Evolutionary conservation across 2,329 filamentous ascomycete species (phyloP), one percentile per base, ranked within the genome.

Genomic region (Orbilia javanica): DNA sequence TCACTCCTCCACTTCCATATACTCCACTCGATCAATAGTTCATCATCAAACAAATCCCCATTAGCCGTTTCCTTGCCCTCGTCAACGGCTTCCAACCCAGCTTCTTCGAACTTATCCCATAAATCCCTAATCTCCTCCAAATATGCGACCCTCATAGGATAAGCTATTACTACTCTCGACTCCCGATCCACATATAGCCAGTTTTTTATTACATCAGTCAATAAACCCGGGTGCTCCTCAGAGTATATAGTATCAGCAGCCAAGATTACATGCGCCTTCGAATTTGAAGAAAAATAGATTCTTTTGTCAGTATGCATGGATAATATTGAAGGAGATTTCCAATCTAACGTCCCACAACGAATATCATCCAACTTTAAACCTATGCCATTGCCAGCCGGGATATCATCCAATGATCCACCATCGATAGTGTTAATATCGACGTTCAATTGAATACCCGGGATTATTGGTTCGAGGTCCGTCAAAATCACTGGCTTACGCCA

Each of bases 231-330:
- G 66, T 86, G 85, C 18, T 85, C 84, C 29, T 84, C 83, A 5
- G 81, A 83, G 79, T 86, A 86, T 11, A 85, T 81, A 0, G 84
- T 85, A 70, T 86, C 85, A 4, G 85, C 85, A 0, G 85, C 84
- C 1, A 86, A 79, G 31, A 86, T 83, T 15, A 85, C 80, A 29
- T 81, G 81, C 22, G 84, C 82, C 75, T 83, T 83, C 31, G 72
- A 73, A 8, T 78, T 71, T 8, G 68, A 79, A 3, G 79, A 78
- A 15, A 78, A 67, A 15, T 75, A 53, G 20, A 68, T 50, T 22
- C 29, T 11, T n/a, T 63, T 34, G 44, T 75, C 15, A 18, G 55
- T 22, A 36, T 65, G 18, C n/a, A 81, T 48, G 6, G 63, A 66
- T 20, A 84, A 55, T 3, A 67, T 71, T 0, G 80, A 69, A 0